These are phyloP conservation scores for Neurospora terricola DNA, from an alignment of 495 filamentous ascomycete genomes.

Conservation along the genomic window DNA sequence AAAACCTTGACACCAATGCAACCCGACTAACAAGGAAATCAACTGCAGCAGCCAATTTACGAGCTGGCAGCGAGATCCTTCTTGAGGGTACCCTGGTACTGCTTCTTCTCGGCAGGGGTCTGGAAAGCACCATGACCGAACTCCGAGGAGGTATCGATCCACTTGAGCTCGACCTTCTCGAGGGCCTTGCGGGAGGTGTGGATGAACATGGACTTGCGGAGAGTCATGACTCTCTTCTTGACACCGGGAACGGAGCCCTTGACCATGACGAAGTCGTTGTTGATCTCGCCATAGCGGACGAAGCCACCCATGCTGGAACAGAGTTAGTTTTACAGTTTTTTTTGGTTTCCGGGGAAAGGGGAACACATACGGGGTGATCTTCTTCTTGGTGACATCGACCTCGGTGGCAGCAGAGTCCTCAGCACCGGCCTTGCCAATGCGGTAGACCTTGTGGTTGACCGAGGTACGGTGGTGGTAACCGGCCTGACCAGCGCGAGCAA, in stretches of 20 bases:
- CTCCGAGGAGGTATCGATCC: constrained; percentile 99
- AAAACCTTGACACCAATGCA: constrained; percentile 45
- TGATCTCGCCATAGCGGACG: constrained; percentile 97
- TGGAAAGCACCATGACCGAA: constrained; percentile 99
- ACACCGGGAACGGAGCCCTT: constrained; percentile 97
- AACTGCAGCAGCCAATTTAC: constrained; percentile 37
- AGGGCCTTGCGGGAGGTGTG: constrained; percentile 90
- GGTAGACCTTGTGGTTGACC: constrained; percentile 99
- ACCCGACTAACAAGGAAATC: constrained; percentile 38
- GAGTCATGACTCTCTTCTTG: constrained; percentile 99
- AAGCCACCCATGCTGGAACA: constrained; percentile 85
- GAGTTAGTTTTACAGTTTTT: constrained; percentile 10
- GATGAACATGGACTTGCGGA: constrained; percentile 97
- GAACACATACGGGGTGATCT: constrained; percentile 89
- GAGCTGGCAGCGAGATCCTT: constrained; percentile 76
- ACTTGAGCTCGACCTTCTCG: constrained; percentile 99
- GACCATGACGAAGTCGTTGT: constrained; percentile 98
- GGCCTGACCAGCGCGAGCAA: constrained; percentile 98
- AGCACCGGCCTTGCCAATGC: constrained; percentile 83
- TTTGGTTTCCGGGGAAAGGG: too few species aligned
- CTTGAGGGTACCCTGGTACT: constrained; percentile 95
- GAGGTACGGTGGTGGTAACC: constrained; percentile 99
- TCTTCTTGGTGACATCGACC: constrained; percentile 96
- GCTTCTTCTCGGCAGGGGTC: constrained; percentile 92
- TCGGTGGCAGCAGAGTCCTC: constrained; percentile 90